Base-by-base conservation (phyloP, 108 stramenopile species). In the Fistulifera pelliculosa region DNA sequence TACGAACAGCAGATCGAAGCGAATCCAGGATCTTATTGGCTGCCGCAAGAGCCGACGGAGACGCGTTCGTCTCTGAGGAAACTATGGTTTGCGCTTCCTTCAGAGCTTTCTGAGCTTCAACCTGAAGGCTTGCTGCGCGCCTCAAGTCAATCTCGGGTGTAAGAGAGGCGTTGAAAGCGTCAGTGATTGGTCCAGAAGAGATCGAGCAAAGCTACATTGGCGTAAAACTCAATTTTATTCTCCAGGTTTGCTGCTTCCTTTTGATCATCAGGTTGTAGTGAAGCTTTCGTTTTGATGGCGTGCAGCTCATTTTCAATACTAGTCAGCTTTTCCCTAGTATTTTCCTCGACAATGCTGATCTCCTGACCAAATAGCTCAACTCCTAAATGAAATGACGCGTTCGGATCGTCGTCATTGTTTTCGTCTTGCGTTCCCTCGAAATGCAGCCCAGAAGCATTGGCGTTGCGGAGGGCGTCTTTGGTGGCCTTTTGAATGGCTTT, bases 341-440 rank as follows among this genome's bases (percentile, higher is more conserved):
- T 23, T 13, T 41, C 50, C 53, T 76, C 75, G 22, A 76, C 38
- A 24, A 54, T 47, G 18, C 39, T 18, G 2, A 52, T 25, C 13
- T 63, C 72, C 24, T 64, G 56, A 13, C 79, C 75, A 68, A 80
- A 80, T 44, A 80, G 56, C n/a, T 73, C 69, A 74, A 80, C 70
- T 13, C 75, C 79, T 56, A 80, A 49, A 12, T 60, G 38, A 48
- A 80, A 80, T 19, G 68, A 64, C 6, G 66, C 70, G 55, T 68
- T 74, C 47, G 55, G 59, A 49, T 73, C 47, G 11, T 58, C 45
- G 25, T 54, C 31, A 35, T 35, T 35, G 31, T 35, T 35, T 35
- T 35, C 31, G 31, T 35, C 31, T 3, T n/a, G n/a, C n/a, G n/a
- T 53, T 49, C 55, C 52, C 0, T 10, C 23, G 10, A 49, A 43